A percentile compares a stretch with the other conserved stretches of the same genome.
Evolutionary conservation across 495 filamentous ascomycete genomes (phyloP).

Genomic region (Sphaerosporella brunnea): DNA sequence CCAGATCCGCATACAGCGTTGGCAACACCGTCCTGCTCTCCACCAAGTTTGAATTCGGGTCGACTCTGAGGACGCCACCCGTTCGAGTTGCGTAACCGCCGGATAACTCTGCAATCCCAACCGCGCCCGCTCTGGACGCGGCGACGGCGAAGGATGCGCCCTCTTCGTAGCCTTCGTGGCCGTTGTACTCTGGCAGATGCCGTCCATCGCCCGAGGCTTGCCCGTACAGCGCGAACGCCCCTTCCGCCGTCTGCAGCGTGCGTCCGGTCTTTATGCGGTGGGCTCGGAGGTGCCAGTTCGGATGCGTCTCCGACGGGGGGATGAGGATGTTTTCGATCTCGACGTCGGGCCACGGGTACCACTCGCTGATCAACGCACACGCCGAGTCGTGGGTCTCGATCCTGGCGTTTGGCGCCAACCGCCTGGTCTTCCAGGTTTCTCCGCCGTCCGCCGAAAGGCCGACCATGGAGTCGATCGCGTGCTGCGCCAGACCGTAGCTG

Average conservation of each 20-base stretch:
- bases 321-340: conserved; percentile 44
- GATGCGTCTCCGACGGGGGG: conserved; percentile 35
- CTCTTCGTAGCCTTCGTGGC: conserved; percentile 37
- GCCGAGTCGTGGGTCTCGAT: conserved; percentile 34
- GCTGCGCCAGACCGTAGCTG: conserved; percentile 56
- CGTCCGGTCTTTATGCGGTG: conserved; percentile 42
- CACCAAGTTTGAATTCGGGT: conserved; percentile 61
- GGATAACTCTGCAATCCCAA: conserved; percentile 48
- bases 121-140: conserved; percentile 45
- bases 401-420: conserved; percentile 39
- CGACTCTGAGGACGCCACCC: conserved; percentile 48
- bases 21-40: conserved; percentile 53
- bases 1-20: conserved; percentile 32
- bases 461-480: conserved; percentile 54
- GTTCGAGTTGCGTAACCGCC: conserved; percentile 26
- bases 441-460: conserved; percentile 61
- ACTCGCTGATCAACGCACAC: conserved; percentile 42
- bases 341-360: conserved; percentile 52
- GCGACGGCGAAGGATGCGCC: conserved; percentile 40
- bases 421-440: conserved; percentile 60
- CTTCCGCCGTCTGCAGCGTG: conserved; percentile 49
- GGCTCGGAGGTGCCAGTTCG: conserved; percentile 51
- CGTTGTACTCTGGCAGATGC: conserved; percentile 37
- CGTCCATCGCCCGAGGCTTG: conserved; percentile 41
- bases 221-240: conserved; percentile 51